A percentile compares a stretch with the other conserved stretches of the same genome.
phyloP scores from a whole-genome alignment of 176 grass and related monocot species.

The Carex kokanica region DNA sequence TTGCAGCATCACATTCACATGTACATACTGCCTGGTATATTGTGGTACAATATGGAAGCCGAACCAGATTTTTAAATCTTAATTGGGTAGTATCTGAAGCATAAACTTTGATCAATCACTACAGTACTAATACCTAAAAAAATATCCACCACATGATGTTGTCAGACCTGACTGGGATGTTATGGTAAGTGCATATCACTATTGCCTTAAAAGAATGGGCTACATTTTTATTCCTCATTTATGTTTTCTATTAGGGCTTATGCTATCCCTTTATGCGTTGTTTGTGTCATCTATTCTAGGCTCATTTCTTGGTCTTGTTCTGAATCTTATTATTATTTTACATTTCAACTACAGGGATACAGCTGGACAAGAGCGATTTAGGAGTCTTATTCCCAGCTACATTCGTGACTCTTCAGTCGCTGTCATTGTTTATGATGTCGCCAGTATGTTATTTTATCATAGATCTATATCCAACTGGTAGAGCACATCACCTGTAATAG shows the following conservation, averaged over 20 bases:
- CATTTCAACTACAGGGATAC: conserved; percentile 68
- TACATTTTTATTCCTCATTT: background rate
- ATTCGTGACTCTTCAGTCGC: conserved; percentile 97
- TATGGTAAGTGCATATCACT: background rate
- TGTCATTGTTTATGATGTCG: conserved; percentile 94
- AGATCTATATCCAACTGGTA: background rate
- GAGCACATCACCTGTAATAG: background rate
- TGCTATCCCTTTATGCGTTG: background rate
- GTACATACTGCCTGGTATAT: background rate
- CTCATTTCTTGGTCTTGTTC: background rate
- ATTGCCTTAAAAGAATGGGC: background rate
- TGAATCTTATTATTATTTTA: background rate
- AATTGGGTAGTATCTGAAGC: background rate
- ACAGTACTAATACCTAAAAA: background rate
- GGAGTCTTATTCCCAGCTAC: conserved; percentile 96
- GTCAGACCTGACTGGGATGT: background rate
- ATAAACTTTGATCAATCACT: conserved; percentile 1
- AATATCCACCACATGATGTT: background rate
- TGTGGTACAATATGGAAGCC: background rate
- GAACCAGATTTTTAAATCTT: background rate
- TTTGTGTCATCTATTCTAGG: background rate
- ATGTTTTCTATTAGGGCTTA: background rate
- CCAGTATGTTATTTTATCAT: conserved; percentile 56
- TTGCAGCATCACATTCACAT: background rate
- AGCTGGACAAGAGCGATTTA: conserved; percentile 94